Evolutionary conservation across 768 basidiomycete species (phyloP), one percentile per base, ranked within the genome.

Genomic region (Phanerochaete carnosa): DNA sequence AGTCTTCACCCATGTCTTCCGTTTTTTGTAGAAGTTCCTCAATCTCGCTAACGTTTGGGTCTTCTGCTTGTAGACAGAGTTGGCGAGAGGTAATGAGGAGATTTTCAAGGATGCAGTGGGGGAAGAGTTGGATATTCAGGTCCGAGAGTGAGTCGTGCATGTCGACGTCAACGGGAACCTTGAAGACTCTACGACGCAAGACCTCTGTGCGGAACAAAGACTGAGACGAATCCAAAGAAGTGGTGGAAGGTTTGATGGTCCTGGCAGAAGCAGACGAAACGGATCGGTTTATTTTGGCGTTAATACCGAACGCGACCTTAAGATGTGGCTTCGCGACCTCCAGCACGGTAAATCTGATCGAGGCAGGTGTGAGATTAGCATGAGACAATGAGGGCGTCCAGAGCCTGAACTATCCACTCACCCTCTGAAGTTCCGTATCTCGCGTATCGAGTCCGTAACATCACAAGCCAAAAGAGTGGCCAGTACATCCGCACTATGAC

Each of bases 381-480:
- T 43, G 39, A 43, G 19, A n/a, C n/a, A n/a, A n/a, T n/a, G n/a
- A n/a, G n/a, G n/a, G n/a, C n/a, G n/a, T n/a, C n/a, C 19, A 46
- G 7, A 46, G 45, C 8, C 6, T 7, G 19, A 5, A 46, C 16
- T 46, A 19, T 46, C 8, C 16, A 45, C 88, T 37, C 65, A 90
- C 89, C 90, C 90, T 76, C 88, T 76, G 11, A 84, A 79, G 68
- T 92, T 92, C 56, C 84, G 82, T 71, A 88, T 69, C 64, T 84
- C 81, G 30, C 83, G 80, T 33, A 86, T 79, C 1, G 75, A 68
- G 46, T 84, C 81, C 15, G 77, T 80, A 0, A 75, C 73, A 68
- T 92, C 90, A 64, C 83, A 87, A 47, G 87, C 82, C 49, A 92
- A 77, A 60, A 92, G 76, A 45, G 87, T 80, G 56, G 78, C 76